Evolutionary conservation across 768 basidiomycete species (phyloP), one percentile per base, ranked within the genome.

Genomic region (Agaricus blazei): DNA sequence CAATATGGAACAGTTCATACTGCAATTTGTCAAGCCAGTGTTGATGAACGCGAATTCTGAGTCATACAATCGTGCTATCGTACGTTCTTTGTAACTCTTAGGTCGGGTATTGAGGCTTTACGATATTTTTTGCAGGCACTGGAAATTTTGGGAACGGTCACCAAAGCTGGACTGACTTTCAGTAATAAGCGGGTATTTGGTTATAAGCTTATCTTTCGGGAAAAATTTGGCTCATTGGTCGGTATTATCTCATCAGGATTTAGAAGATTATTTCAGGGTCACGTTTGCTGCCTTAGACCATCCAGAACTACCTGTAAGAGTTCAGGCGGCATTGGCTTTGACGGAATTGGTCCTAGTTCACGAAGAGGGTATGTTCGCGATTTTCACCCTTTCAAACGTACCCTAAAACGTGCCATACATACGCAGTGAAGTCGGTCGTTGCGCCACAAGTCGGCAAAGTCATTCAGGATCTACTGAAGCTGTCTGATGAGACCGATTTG

Each of bases 401-500:
- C 1, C 11, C 11, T 34, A 1, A 34, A 31, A 5, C 9, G 31
- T 31, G 31, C 5, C 31, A 31, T 31, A 9, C 11, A 12, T 41
- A 15, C n/a, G 40, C 7, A 86, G 92, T 95, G 48, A 82, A 81
- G 62, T 74, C 67, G 3, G 83, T 83, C 9, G 83, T 95, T 48
- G 77, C 83, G 2, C 84, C 88, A 9, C 84, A 86, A 63, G 87
- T 93, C 40, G 90, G 85, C 48, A 90, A 93, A 67, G 89, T 95
- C 67, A 83, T 95, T 56, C 89, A 93, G 75, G 87, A 89, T 65
- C 74, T 94, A n/a, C 79, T 94, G 62, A 91, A 90, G 67, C 77
- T 96, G 43, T 84, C 89, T n/a, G 89, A 93, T 65, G 90, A 94
- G 70, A 92, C 90, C 44, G 93, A 95, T 66, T 72, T 96, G 43